These are phyloP conservation scores for Trebouxia sp. DNA, from an alignment of 139 green algal species.

Conservation along the genomic window DNA sequence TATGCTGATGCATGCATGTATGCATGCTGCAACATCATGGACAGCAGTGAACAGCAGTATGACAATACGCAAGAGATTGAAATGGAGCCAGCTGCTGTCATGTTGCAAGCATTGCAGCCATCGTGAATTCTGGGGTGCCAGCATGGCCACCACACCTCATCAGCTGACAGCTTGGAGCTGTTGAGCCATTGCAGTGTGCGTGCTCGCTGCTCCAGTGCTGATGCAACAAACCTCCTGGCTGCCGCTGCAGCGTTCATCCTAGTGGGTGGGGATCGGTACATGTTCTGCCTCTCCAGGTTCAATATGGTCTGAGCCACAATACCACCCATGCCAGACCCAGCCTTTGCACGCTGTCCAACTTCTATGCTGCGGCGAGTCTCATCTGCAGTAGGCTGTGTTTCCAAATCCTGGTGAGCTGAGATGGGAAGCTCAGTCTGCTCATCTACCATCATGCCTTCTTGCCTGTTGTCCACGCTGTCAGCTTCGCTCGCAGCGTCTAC, in stretches of 20 bases:
- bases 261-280: background rate
- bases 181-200: slow-evolving; percentile 26
- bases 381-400: no score
- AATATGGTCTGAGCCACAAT: slow-evolving; percentile 15
- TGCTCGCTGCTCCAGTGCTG: slow-evolving; percentile 17
- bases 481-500: no score
- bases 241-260: slow-evolving; percentile 18
- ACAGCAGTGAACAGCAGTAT: no score
- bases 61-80: no score
- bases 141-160: no score
- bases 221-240: background rate
- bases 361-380: background rate
- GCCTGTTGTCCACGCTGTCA: background rate
- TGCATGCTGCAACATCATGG: no score
- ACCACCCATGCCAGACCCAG: background rate
- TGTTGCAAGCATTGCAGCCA: no score
- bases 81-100: no score
- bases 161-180: slow-evolving; percentile 2
- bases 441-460: background rate
- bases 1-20: no score
- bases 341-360: background rate
- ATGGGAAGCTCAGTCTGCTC: background rate
- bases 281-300: slow-evolving; percentile 5
- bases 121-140: no score
- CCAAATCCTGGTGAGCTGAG: background rate